Evolutionary conservation across 2,329 filamentous ascomycete species (phyloP), one percentile per base, ranked within the genome.

Genomic region (Beauveria rudraprayagi): DNA sequence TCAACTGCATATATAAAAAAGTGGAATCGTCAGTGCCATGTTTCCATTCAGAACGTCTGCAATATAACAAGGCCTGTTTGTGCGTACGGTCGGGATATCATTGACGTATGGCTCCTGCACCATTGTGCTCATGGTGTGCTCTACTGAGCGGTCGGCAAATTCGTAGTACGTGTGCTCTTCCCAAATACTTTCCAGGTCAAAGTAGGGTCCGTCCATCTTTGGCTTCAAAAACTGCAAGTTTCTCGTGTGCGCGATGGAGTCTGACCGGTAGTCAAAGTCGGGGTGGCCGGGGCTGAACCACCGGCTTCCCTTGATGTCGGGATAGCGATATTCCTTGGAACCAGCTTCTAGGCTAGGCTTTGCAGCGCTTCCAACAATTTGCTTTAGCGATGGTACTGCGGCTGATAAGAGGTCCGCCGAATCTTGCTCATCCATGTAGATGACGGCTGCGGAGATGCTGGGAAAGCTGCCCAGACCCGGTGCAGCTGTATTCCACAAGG

Each of bases 161-260:
- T 91, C 87, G 66, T 80, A 87, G 51, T 79, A 78, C 0, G 86
- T 88, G 70, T 92, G 89, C 71, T 91, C 87, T 8, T 91, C 87
- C 89, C 89, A 92, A 56, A 92, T 85, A 1, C 80, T 80, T 69
- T 92, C 89, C 19, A 92, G 80, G 67, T 92, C 86, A 67, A 92
- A 90, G 61, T 77, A 80, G 0, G 88, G 88, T 0, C 88, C 89
- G 1, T 77, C 76, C 8, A 89, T 72, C 14, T 81, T 73, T n/a
- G 78, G 78, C 68, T 89, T 89, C 11, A 92, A 67, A 65, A 90
- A 89, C 0, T 77, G 73, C 4, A 91, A 72, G 61, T 76, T 85
- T 1, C 88, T 80, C 1, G 87, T 88, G 70, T 91, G 88, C 0
- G 85, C 78, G 0, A 90, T 44, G 5, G 55, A 40, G 55, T 55